Percentiles rank a stretch among this genome's conserved stretches.
Evolutionary conservation across 176 grass and related monocot genomes (phyloP).

Genomic region (Juncus effusus): DNA sequence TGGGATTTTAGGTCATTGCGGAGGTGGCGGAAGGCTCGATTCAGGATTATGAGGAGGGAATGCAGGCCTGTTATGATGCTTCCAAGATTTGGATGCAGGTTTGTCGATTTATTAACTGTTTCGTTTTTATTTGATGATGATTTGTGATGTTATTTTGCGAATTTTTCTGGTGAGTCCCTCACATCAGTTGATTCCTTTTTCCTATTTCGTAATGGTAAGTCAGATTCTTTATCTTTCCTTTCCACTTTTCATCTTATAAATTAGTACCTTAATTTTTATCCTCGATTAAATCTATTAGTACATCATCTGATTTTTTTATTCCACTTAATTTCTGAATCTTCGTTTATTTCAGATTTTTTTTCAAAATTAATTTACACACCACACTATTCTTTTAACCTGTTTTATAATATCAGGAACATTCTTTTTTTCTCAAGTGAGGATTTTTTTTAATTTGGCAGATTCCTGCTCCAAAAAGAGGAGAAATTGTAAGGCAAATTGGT

Average conservation of each 20-base stretch:
- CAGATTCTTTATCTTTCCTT: neutral
- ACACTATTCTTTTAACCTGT: no score
- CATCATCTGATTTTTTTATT: neutral
- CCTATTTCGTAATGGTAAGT: no score
- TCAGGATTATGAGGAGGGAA: slow-evolving; percentile 74
- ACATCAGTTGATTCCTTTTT: no score
- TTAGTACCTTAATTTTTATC: neutral
- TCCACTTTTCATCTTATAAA: neutral
- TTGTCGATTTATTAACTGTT: neutral
- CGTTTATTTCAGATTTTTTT: no score
- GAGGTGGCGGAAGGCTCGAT: slow-evolving; percentile 83
- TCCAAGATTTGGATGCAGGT: slow-evolving; percentile 87
- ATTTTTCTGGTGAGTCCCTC: neutral
- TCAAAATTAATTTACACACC: no score
- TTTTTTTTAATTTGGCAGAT: slow-evolving; percentile 37
- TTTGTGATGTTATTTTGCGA: neutral
- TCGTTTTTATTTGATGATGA: neutral
- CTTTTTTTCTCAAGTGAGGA: neutral
- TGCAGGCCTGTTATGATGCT: slow-evolving; percentile 70
- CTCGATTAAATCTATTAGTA: neutral
- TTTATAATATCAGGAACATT: no score
- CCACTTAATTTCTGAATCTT: neutral
- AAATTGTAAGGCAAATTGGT: slow-evolving; percentile 97
- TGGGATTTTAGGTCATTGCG: slow-evolving; percentile 58
- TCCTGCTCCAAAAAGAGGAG: slow-evolving; percentile 89